Base-by-base conservation (phyloP, 257 asterid genomes). In the Solanum corneliomulleri region DNA sequence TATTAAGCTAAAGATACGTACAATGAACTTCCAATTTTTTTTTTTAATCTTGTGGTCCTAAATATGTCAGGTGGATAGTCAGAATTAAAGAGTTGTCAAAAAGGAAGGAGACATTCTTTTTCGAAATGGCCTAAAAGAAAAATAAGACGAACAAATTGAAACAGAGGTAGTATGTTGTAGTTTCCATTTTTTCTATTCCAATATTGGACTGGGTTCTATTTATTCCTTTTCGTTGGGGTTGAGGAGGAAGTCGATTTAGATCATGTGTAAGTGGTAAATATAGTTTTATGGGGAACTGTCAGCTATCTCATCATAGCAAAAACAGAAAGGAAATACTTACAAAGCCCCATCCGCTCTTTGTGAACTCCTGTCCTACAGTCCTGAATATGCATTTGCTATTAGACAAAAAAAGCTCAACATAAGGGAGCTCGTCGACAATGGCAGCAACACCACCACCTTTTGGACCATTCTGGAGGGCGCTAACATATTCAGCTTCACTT, bases 261-360 rank as follows among this genome's bases (percentile, higher is more conserved):
- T 49, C 31, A 29, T 81, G 49, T 81, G 45, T 31, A 31, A 81
- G 29, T 47, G 11, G 1, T 81, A 49, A 18, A 16, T 49, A 81
- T 23, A 49, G 44, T 81, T 81, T 78, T 29, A 52, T 31, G 45
- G 85, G 7, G 7, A 47, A 18, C 42, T 49, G 69, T 18, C 69
- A 10, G 45, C 85, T n/a, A 4, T 42, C 60, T 81, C 69, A 31
- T 29, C 39, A 49, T 49, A 23, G 35, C n/a, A 58, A 81, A 81
- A 29, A 69, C 69, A 44, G 13, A 49, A 56, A 47, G 31, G 56
- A 78, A 78, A 8, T 33, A 92, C 98, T 95, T 93, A 96, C 99
- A 41, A 94, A 96, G 88, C 99, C 99, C 99, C 98, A 96, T 81
- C 99, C 99, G 16, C 99, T 92, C 84, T 92, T 95, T 1, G 99